phyloP scores from a whole-genome alignment of 2,329 filamentous ascomycete genomes.

The Cercospora beticola region DNA sequence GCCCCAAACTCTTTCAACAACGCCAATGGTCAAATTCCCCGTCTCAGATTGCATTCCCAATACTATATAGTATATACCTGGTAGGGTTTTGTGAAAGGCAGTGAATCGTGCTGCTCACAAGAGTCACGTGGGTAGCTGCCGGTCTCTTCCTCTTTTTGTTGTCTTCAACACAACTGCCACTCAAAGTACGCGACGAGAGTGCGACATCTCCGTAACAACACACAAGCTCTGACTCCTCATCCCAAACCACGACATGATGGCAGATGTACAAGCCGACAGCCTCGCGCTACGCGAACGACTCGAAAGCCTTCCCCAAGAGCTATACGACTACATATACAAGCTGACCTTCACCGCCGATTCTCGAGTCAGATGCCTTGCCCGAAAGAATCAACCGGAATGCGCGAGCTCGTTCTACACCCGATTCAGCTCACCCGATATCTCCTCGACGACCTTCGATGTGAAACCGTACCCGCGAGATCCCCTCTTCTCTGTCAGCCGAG shows the following conservation, averaged over 20 bases:
- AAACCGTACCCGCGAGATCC: neutral
- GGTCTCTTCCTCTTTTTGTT: neutral
- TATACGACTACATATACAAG: neutral
- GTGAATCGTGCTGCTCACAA: neutral
- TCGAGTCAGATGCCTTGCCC: neutral
- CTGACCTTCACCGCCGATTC: neutral
- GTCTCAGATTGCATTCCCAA: too few relatives aligned
- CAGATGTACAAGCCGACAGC: neutral
- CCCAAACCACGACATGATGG: neutral
- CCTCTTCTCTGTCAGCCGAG: neutral
- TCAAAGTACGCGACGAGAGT: neutral
- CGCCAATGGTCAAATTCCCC: too few relatives aligned
- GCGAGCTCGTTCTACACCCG: neutral
- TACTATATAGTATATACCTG: too few relatives aligned
- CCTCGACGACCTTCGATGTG: neutral
- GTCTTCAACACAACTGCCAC: neutral
- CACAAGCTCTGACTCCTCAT: too few relatives aligned
- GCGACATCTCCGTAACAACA: too few relatives aligned
- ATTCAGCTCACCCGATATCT: too few relatives aligned
- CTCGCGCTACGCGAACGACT: neutral
- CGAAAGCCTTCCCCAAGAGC: neutral
- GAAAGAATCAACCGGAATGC: rapidly evolving
- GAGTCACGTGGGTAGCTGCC: neutral
- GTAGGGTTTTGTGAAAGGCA: too few relatives aligned
- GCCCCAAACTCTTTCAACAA: too few relatives aligned